A percentile compares a stretch with the other conserved stretches of the same genome.
Evolutionary conservation across 1,139 yeast genomes (phyloP).

Genomic region (Lodderomyces margitis): DNA sequence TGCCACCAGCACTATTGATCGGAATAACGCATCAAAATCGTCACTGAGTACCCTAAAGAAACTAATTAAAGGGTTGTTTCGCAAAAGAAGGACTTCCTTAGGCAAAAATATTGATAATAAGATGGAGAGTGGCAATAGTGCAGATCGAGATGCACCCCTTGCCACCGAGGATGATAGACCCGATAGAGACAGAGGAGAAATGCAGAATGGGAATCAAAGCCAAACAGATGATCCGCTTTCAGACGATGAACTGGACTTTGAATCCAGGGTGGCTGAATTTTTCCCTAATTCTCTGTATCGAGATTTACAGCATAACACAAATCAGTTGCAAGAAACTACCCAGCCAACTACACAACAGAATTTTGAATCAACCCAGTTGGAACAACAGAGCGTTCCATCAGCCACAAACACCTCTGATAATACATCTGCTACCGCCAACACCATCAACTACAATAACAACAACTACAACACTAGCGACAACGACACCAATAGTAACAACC

Average conservation of each 20-base stretch:
- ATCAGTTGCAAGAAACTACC: background rate
- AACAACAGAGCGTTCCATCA: too few relatives aligned
- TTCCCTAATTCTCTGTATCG: slow-evolving; percentile 3
- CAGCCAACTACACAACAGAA: background rate
- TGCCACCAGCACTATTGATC: background rate
- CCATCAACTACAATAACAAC: background rate
- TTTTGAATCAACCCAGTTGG: background rate
- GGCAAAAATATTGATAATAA: background rate
- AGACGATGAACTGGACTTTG: slow-evolving; percentile 1
- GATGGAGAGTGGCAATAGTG: background rate
- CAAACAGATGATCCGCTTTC: background rate
- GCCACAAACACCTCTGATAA: background rate
- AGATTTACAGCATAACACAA: slow-evolving; percentile 1
- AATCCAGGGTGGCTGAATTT: background rate
- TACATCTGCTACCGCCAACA: background rate
- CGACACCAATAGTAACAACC: background rate
- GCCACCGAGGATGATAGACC: background rate
- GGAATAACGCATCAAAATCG: background rate
- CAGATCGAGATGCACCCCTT: background rate
- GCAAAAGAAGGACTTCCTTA: background rate
- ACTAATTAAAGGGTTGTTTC: background rate
- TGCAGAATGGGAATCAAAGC: background rate
- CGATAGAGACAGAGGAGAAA: background rate
- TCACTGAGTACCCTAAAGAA: background rate
- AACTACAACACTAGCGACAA: background rate